Percentiles rank a stretch among this genome's conserved stretches.
These are phyloP conservation scores for Entomortierella chlamydospora DNA, from an alignment of 192 early-diverging fungal genomes.

Conservation along the genomic window DNA sequence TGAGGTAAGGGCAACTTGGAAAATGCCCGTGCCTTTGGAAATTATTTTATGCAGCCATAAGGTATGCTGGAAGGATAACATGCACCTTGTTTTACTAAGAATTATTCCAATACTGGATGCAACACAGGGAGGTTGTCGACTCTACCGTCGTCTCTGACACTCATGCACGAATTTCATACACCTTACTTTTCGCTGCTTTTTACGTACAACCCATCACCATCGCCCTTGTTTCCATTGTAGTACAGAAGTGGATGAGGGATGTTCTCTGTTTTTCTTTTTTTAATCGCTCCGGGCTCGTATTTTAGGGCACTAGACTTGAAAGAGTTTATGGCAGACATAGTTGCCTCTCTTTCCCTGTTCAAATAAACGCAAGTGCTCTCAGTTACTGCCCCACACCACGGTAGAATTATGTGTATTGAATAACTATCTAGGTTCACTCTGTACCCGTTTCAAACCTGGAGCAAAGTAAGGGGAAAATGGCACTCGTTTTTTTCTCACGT, in stretches of 20 bases:
- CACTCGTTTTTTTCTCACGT: neutral
- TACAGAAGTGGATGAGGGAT: neutral
- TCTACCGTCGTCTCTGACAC: too few species aligned
- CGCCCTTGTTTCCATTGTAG: constrained; percentile 10
- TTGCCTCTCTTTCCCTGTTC: neutral
- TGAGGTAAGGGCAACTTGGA: too few species aligned
- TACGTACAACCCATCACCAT: constrained; percentile 3
- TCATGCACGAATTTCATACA: neutral
- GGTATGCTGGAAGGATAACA: too few species aligned
- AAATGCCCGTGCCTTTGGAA: too few species aligned
- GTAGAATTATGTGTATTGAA: neutral
- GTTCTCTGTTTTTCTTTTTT: neutral
- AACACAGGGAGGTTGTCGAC: too few species aligned
- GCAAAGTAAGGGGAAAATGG: neutral
- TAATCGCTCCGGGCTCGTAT: constrained; percentile 6
- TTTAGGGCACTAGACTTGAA: constrained; percentile 5
- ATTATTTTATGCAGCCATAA: too few species aligned
- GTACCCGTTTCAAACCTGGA: neutral
- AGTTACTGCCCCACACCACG: constrained; percentile 1
- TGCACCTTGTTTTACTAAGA: too few species aligned
- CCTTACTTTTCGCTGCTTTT: too few species aligned
- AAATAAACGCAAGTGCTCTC: neutral
- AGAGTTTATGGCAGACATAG: neutral
- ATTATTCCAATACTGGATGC: too few species aligned
- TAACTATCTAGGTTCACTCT: neutral